phyloP scores from a whole-genome alignment of 2,329 filamentous ascomycete species.

The Stagonosporopsis chrysanthemi region DNA sequence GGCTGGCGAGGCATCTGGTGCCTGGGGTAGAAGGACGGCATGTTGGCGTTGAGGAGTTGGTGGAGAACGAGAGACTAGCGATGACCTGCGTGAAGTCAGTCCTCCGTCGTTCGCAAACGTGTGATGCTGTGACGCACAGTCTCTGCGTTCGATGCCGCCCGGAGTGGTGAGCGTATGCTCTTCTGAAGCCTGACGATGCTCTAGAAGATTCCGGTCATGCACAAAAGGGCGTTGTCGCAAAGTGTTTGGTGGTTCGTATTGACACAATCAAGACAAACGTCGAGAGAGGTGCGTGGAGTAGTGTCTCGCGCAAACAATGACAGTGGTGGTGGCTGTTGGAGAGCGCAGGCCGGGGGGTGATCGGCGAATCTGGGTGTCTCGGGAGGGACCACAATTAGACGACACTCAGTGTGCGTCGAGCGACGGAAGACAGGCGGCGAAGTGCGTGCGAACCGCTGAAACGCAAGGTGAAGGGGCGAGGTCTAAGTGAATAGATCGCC shows the following conservation, averaged over 20 bases:
- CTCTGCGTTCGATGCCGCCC: slow-evolving; percentile 47
- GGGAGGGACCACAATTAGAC: slow-evolving; percentile 22
- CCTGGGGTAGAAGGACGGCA: slow-evolving; percentile 61
- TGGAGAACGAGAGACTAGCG: slow-evolving; percentile 53
- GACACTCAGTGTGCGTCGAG: slow-evolving; percentile 27
- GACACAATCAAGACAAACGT: slow-evolving; percentile 31
- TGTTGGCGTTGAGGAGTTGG: slow-evolving; percentile 49
- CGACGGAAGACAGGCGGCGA: slow-evolving; percentile 9
- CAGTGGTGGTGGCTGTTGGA: slow-evolving; percentile 13
- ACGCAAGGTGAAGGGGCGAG: slow-evolving; percentile 42
- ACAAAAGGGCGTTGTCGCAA: slow-evolving; percentile 35
- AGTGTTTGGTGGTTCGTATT: slow-evolving; percentile 28
- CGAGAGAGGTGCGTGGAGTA: slow-evolving; percentile 37
- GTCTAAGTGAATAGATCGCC: slow-evolving; percentile 53
- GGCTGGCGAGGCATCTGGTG: slow-evolving; percentile 53
- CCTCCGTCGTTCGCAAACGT: not conserved
- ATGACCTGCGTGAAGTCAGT: slow-evolving; percentile 45
- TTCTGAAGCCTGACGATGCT: slow-evolving; percentile 40
- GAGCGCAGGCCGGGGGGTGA: slow-evolving; percentile 20
- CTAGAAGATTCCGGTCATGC: slow-evolving; percentile 48
- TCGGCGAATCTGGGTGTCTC: slow-evolving; percentile 23
- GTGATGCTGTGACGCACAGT: slow-evolving; percentile 44
- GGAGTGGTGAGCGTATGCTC: slow-evolving; percentile 48
- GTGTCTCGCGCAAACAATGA: slow-evolving; percentile 30
- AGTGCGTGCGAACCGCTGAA: slow-evolving; percentile 25